Evolutionary conservation across 768 basidiomycete genomes (phyloP).

Genomic region (Tricholoma matsutake): DNA sequence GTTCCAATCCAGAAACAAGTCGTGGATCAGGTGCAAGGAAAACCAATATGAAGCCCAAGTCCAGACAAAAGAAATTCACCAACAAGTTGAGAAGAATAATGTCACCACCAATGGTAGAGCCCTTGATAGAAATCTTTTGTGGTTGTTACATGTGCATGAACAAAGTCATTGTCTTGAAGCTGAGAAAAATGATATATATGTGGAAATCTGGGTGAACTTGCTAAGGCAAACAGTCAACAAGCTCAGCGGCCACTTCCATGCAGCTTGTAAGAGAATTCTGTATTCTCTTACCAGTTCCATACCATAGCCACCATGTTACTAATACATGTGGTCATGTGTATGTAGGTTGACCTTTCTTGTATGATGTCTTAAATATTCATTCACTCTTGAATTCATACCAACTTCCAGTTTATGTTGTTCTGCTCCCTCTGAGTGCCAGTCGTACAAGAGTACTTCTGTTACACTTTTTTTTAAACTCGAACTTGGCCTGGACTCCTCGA

Average conservation of each 20-base stretch:
- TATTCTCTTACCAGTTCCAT: no score
- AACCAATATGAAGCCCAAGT: slow-evolving; percentile 1
- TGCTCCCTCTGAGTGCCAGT: no score
- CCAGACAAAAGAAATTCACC: background rate
- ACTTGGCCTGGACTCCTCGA: no score
- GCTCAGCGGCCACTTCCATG: slow-evolving; percentile 1
- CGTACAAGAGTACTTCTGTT: no score
- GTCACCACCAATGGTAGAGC: background rate
- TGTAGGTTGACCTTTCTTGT: no score
- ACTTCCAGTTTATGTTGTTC: no score
- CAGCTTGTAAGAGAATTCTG: no score
- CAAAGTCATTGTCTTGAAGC: slow-evolving; percentile 3
- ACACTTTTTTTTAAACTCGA: no score
- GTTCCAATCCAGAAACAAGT: background rate
- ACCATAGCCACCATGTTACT: no score
- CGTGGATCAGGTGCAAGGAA: background rate
- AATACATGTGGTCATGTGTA: no score
- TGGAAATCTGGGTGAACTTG: slow-evolving; percentile 2
- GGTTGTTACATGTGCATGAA: background rate
- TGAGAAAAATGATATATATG: background rate
- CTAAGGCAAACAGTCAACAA: background rate
- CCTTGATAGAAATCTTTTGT: background rate
- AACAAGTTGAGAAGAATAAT: background rate
- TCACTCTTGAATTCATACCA: no score
- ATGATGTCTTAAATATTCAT: no score